Evolutionary conservation across 441 rosid genomes (phyloP).

Genomic region (Gossypium davidsonii): DNA sequence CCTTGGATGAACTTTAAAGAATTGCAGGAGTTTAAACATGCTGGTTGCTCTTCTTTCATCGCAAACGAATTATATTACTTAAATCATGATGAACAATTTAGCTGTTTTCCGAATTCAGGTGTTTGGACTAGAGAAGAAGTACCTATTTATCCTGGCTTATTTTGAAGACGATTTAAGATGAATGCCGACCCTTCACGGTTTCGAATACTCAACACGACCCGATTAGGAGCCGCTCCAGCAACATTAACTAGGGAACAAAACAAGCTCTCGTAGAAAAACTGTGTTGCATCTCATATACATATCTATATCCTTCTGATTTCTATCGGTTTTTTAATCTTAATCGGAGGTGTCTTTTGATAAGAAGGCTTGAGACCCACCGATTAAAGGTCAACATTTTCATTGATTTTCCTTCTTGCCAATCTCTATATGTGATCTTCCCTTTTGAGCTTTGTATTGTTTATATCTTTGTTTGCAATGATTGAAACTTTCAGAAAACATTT

Average conservation of each 20-base stretch:
- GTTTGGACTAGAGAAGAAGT: constrained; percentile 61
- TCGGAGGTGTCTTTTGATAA: too few species aligned
- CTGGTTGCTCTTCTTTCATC: background rate
- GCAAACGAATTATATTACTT: background rate
- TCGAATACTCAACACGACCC: constrained; percentile 50
- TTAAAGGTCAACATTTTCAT: background rate
- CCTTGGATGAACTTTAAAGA: too few species aligned
- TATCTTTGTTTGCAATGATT: background rate
- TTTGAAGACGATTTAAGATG: constrained; percentile 51
- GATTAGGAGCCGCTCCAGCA: constrained; percentile 31
- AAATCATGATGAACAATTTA: background rate
- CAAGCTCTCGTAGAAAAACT: background rate
- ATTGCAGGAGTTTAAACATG: too few species aligned
- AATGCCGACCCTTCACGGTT: constrained; percentile 50
- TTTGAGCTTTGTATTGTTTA: background rate
- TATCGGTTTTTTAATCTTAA: background rate
- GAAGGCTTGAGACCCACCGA: too few species aligned
- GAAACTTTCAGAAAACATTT: background rate
- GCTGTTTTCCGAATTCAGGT: constrained; percentile 39
- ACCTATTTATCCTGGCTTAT: constrained; percentile 74
- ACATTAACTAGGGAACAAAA: background rate
- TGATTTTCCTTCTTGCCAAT: background rate
- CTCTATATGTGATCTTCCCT: background rate
- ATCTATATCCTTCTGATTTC: background rate
- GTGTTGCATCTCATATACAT: background rate